Base-by-base conservation (phyloP, 1,284 basidiomycete species). In the Melampsora americana region DNA sequence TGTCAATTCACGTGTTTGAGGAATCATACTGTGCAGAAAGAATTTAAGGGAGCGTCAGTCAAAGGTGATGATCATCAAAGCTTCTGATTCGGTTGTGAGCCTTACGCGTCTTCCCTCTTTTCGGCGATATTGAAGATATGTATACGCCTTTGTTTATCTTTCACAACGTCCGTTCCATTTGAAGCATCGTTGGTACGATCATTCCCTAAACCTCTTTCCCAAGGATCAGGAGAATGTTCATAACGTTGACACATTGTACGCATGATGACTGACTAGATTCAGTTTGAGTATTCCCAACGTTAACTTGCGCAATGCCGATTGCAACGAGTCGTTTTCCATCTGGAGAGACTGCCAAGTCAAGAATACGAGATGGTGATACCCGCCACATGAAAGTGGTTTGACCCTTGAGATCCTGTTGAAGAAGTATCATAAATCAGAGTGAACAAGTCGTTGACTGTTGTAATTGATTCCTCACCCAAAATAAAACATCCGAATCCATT, bases 341-440 rank as follows among this genome's bases (percentile, higher is more conserved):
- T 16, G 93, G 92, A 16, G 94, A 90, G 78, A 97, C 86, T 66
- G 90, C 90, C 79, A 97, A 88, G 81, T 94, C 92, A 18, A 90
- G 89, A 79, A 99, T 87, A 77, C 95, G 91, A 79, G 93, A 90
- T n/a, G 89, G 87, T n/a, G 88, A 87, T 42, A 87, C 85, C 12
- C 85, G 86, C 89, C 92, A 93, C 69, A 87, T 86, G 73, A 90
- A 88, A 64, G 86, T 86, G 77, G 89, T 84, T 78, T 86, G 88
- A 26, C 94, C 94, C 77, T 90, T 87, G 69, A 86, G 84, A 79
- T 91, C 89, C 92, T 93, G 81, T 61, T 80, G n/a, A 16, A 64
- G 35, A 28, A 5, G 7, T 6, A 64, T 23, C 6, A 35, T 39
- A n/a, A 64, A 64, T 48, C 28, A 30, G 9, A 35, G 32, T 23